These are phyloP conservation scores for Podaxis sp. DNA, from an alignment of 768 basidiomycete genomes.

Conservation along the genomic window DNA sequence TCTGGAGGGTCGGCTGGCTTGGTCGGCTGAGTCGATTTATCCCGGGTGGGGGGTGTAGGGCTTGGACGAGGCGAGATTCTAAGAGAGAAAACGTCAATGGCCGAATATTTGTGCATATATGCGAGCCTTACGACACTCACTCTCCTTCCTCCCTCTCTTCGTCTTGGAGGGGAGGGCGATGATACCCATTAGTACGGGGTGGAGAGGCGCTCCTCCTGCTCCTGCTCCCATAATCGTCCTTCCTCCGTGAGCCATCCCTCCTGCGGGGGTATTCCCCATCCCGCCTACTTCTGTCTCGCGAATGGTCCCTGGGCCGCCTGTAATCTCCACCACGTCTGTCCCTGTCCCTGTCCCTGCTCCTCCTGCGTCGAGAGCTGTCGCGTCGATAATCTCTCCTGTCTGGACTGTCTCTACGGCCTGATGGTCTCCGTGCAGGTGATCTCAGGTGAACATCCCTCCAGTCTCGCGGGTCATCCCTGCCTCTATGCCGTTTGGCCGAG, in stretches of 20 bases:
- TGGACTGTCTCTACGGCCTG: constrained; percentile 28
- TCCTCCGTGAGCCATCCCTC: neutral
- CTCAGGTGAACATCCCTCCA: constrained; percentile 70
- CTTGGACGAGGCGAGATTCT: constrained; percentile 62
- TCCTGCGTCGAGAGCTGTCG: constrained; percentile 22
- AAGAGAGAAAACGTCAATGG: constrained; percentile 6
- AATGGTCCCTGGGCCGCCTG: constrained; percentile 15
- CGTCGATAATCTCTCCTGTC: constrained; percentile 27
- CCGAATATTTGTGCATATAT: constrained; percentile 5
- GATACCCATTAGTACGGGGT: constrained; percentile 17
- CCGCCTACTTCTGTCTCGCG: constrained; percentile 16
- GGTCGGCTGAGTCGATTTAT: neutral
- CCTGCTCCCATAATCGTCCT: constrained; percentile 18
- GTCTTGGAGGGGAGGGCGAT: constrained; percentile 25
- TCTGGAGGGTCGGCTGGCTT: constrained; percentile 11
- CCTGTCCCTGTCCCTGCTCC: constrained; percentile 33
- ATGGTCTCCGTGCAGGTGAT: constrained; percentile 26
- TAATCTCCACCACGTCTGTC: constrained; percentile 19
- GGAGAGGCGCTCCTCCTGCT: constrained; percentile 22
- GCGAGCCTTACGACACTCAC: constrained; percentile 56
- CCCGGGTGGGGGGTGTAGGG: constrained; percentile 10
- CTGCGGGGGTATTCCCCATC: constrained; percentile 15
- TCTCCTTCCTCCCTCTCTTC: constrained; percentile 89
- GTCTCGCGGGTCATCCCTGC: constrained; percentile 52
- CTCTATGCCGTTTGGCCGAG: constrained; percentile 51